These are phyloP conservation scores for Apiotrichum akiyoshidainum DNA, from an alignment of 1,284 basidiomycete species.

Conservation along the genomic window DNA sequence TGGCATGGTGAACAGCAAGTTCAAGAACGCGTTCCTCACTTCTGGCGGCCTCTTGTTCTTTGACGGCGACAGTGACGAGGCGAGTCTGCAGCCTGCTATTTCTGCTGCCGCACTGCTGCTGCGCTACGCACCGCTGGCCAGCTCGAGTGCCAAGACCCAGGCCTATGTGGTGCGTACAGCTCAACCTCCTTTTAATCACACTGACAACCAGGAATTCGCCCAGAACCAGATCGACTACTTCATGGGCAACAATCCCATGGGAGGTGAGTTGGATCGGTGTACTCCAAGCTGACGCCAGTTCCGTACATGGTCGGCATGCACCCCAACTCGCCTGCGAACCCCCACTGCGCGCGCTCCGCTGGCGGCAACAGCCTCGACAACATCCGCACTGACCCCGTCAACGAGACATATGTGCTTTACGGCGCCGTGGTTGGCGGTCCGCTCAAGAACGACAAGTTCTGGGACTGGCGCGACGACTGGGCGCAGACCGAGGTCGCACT, in stretches of 20 bases:
- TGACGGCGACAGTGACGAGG: slow-evolving; percentile 70
- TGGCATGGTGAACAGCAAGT: slow-evolving; percentile 59
- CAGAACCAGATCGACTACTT: slow-evolving; percentile 68
- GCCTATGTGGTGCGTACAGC: slow-evolving; percentile 59
- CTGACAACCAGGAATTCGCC: slow-evolving; percentile 3
- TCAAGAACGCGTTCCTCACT: slow-evolving; percentile 59
- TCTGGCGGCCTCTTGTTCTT: slow-evolving; percentile 76
- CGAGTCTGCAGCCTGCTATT: slow-evolving; percentile 78
- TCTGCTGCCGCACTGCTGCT: slow-evolving; percentile 78
- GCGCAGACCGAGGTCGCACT: slow-evolving; percentile 45
- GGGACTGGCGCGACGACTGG: slow-evolving; percentile 67
- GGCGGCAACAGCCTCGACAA: slow-evolving; percentile 63
- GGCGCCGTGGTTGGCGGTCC: slow-evolving; percentile 87
- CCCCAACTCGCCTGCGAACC: slow-evolving; percentile 83
- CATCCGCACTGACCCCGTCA: slow-evolving; percentile 68
- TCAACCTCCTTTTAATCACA: background rate
- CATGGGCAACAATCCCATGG: slow-evolving; percentile 83
- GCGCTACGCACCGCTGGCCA: slow-evolving; percentile 71
- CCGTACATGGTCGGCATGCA: slow-evolving; percentile 67
- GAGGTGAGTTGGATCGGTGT: slow-evolving; percentile 52
- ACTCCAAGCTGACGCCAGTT: slow-evolving; percentile 20
- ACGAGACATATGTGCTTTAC: slow-evolving; percentile 73
- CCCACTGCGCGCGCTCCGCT: slow-evolving; percentile 79
- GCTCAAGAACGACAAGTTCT: slow-evolving; percentile 69
- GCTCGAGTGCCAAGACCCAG: slow-evolving; percentile 58